These are phyloP conservation scores for Fusarium setosum DNA, from an alignment of 2,329 filamentous ascomycete species.

Conservation along the genomic window DNA sequence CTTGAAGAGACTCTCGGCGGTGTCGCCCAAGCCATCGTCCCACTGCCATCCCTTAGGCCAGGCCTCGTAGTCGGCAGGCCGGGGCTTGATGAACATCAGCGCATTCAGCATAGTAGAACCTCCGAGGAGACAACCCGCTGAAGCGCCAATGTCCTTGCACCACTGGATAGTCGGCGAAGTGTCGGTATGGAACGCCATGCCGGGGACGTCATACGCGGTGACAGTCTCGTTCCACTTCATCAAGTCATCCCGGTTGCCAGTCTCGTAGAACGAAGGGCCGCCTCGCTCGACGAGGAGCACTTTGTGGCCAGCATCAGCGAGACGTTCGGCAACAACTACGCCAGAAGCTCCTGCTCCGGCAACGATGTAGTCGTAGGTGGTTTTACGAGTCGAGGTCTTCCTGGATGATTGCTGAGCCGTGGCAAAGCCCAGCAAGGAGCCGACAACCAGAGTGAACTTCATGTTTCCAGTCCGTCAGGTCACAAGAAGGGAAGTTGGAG, in stretches of 20 bases:
- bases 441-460: conserved; percentile 18
- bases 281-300: conserved; percentile 72
- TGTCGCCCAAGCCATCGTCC: conserved; percentile 61
- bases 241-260: conserved; percentile 67
- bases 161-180: conserved; percentile 54
- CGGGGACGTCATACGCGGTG: conserved; percentile 77
- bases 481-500: neutral
- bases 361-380: conserved; percentile 37
- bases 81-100: conserved; percentile 74
- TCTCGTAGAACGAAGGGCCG: conserved; percentile 69
- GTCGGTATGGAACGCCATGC: conserved; percentile 77
- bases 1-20: conserved; percentile 73
- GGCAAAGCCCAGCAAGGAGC: conserved; percentile 25
- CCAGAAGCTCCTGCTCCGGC: conserved; percentile 39
- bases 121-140: conserved; percentile 73
- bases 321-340: conserved; percentile 47
- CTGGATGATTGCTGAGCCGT: conserved; percentile 8
- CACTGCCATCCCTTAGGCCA: conserved; percentile 77
- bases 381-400: conserved; percentile 16
- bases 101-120: conserved; percentile 74
- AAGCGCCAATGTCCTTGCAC: conserved; percentile 33
- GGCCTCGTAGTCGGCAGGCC: conserved; percentile 74
- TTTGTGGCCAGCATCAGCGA: conserved; percentile 71
- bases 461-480: conserved; percentile 13
- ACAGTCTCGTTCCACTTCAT: conserved; percentile 71